phyloP scores from a whole-genome alignment of 768 basidiomycete genomes.

The Rhodotorula graminis region DNA sequence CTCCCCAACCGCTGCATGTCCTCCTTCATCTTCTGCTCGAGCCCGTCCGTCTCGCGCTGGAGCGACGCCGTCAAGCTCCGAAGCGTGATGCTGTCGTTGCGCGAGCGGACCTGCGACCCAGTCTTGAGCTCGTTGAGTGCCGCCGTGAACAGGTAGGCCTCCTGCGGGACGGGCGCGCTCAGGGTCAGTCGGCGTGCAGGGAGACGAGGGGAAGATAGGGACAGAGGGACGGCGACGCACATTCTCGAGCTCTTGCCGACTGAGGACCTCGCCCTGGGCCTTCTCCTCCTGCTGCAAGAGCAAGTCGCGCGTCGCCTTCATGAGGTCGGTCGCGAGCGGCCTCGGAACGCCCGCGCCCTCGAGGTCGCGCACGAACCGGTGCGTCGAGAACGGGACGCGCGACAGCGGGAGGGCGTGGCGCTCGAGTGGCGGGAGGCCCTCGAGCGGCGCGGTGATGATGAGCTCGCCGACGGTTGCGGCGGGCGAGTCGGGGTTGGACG shows the following conservation, averaged over 20 bases:
- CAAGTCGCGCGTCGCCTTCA: constrained; percentile 46
- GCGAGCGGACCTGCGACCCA: constrained; percentile 72
- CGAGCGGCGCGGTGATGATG: constrained; percentile 10
- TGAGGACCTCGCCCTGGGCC: constrained; percentile 44
- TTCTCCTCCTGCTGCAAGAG: constrained; percentile 43
- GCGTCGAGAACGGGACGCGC: constrained; percentile 49
- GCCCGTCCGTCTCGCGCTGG: constrained; percentile 75
- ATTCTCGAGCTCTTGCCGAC: constrained; percentile 51
- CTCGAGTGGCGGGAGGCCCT: constrained; percentile 22
- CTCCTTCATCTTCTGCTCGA: constrained; percentile 90
- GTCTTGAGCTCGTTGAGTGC: constrained; percentile 84
- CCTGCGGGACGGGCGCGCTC: constrained; percentile 51
- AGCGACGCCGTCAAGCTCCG: constrained; percentile 69
- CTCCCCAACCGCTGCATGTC: constrained; percentile 82
- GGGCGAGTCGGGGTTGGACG: not conserved
- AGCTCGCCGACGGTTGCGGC: not conserved
- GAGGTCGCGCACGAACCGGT: constrained; percentile 48
- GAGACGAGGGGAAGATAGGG: not conserved
- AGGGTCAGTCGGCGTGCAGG: not conserved
- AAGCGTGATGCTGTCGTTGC: constrained; percentile 79
- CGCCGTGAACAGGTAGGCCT: constrained; percentile 92
- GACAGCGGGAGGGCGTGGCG: constrained; percentile 24
- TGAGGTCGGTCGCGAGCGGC: constrained; percentile 44
- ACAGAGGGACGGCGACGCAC: constrained; percentile 37
- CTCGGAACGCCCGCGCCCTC: constrained; percentile 43